Conservation (phyloP, 2,329 filamentous ascomycete genomes). For the Huntiella decipiens region DNA sequence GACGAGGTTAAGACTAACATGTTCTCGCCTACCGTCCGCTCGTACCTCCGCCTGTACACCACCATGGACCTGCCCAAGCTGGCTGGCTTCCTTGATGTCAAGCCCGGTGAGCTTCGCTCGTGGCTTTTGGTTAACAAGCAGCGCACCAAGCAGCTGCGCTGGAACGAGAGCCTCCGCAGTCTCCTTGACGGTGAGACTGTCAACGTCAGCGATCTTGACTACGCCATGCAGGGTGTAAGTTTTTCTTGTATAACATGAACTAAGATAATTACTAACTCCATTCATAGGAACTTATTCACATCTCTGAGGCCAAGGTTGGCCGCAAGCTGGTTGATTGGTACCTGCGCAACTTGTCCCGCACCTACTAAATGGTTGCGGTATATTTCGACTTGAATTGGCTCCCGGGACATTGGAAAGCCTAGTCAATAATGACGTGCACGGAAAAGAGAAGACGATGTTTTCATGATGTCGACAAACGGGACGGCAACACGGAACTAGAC, state of each 20-base stretch:
- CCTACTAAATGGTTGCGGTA: slow-evolving; percentile 41
- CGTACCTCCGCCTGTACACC: slow-evolving; percentile 95
- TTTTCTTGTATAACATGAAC: neutral
- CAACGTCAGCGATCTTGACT: slow-evolving; percentile 90
- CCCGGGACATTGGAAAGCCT: neutral
- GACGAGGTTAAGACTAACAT: slow-evolving; percentile 99
- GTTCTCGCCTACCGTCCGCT: slow-evolving; percentile 93
- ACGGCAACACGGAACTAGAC: neutral
- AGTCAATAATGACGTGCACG: neutral
- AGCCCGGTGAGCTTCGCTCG: slow-evolving; percentile 85
- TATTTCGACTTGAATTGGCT: neutral
- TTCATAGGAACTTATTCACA: slow-evolving; percentile 76
- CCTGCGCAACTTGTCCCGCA: slow-evolving; percentile 84
- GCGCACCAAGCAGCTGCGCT: slow-evolving; percentile 87
- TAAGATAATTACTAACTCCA: slow-evolving; percentile 3
- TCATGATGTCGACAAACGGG: neutral
- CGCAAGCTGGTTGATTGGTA: slow-evolving; percentile 98
- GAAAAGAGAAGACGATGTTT: neutral
- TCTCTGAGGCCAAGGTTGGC: slow-evolving; percentile 96
- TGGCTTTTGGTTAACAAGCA: slow-evolving; percentile 98
- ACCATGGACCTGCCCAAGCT: slow-evolving; percentile 99
- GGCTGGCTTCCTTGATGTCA: slow-evolving; percentile 87
- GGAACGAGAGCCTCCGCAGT: slow-evolving; percentile 62
- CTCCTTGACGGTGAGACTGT: slow-evolving; percentile 82
- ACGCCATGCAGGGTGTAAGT: slow-evolving; percentile 82